Evolutionary conservation across 169 alveolate genomes (phyloP).

Genomic region (Ichthyophthirius multifiliis): DNA sequence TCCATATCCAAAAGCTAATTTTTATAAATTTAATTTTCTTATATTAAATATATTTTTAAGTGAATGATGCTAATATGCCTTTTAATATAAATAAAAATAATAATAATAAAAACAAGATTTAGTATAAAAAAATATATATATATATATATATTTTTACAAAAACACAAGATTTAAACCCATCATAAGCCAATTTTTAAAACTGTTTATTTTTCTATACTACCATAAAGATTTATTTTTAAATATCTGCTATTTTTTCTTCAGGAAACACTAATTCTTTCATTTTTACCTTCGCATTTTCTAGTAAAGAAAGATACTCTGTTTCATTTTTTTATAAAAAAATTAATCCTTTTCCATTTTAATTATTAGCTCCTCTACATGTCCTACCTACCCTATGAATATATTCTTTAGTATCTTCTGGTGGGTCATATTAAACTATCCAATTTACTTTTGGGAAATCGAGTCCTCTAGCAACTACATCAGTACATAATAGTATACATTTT

Average conservation of each 20-base stretch:
- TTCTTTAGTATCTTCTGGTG: conserved; percentile 99
- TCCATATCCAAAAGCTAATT: no score
- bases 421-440: conserved; percentile 99
- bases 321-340: conserved; percentile 97
- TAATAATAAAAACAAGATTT: no score
- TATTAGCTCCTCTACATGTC: conserved; percentile 98
- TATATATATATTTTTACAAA: conserved; percentile 71
- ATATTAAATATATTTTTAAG: no score
- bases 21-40: no score
- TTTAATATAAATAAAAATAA: no score
- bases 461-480: conserved; percentile 99
- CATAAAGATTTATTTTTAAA: conserved; percentile 95
- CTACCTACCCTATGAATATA: conserved; percentile 99
- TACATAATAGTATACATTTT: conserved; percentile 95
- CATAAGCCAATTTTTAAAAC: conserved; percentile 95
- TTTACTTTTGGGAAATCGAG: conserved; percentile 98
- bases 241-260: conserved; percentile 94
- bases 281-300: conserved; percentile 91
- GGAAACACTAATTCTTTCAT: conserved; percentile 97
- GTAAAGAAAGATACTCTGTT: conserved; percentile 91
- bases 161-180: conserved; percentile 95
- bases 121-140: no score
- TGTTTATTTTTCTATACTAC: conserved; percentile 96
- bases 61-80: no score
- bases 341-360: conserved; percentile 95